phyloP scores from a whole-genome alignment of 805 yeast genomes.

The Zygosaccharomyces siamensis region DNA sequence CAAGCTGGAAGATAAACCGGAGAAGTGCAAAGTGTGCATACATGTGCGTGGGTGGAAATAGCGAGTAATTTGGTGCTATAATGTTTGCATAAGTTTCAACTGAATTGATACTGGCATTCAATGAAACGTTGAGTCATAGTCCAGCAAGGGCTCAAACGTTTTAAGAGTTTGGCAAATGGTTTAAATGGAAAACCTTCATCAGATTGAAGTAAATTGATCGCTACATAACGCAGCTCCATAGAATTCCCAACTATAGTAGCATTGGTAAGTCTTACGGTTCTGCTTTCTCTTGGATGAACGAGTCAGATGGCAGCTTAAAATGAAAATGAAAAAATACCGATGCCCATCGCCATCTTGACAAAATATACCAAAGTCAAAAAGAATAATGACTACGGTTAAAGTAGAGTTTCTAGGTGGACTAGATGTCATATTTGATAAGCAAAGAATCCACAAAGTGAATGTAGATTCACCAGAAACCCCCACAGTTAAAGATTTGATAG shows the following conservation, averaged over 20 bases:
- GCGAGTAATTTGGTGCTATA: too few relatives aligned
- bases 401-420: slow-evolving; percentile 68
- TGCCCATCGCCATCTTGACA: not conserved
- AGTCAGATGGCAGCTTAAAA: not conserved
- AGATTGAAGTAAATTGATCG: too few relatives aligned
- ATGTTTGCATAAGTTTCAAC: too few relatives aligned
- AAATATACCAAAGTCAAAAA: not conserved
- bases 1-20: not conserved
- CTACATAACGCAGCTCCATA: too few relatives aligned
- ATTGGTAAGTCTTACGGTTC: slow-evolving; percentile 14
- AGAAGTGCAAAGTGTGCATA: too few relatives aligned
- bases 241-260: too few relatives aligned
- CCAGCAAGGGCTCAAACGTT: not conserved
- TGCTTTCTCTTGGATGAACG: not conserved
- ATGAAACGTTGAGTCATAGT: not conserved
- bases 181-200: too few relatives aligned
- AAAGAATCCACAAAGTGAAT: slow-evolving; percentile 48
- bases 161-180: not conserved
- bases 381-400: slow-evolving; percentile 35
- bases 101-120: not conserved
- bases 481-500: slow-evolving; percentile 47
- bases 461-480: slow-evolving; percentile 41
- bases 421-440: slow-evolving; percentile 66
- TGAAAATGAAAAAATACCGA: not conserved
- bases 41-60: too few relatives aligned